phyloP scores from a whole-genome alignment of 2,329 filamentous ascomycete species.

The Trichothecium roseum region DNA sequence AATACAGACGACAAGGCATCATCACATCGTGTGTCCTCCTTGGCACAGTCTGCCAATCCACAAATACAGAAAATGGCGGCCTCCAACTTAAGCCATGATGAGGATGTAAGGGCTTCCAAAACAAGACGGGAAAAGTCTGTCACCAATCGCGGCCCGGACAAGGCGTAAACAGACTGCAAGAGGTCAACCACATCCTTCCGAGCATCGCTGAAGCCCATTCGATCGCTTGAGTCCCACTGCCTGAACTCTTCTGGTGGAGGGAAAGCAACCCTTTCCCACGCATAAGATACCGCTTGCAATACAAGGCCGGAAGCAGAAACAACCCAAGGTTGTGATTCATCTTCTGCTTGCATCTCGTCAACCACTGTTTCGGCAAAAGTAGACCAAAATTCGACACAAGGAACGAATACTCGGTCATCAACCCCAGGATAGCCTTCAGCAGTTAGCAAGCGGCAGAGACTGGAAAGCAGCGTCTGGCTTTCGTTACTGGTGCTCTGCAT shows the following conservation, averaged over 20 bases:
- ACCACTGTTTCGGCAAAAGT: constrained; percentile 61
- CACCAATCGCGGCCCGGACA: constrained; percentile 46
- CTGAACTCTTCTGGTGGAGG: constrained; percentile 46
- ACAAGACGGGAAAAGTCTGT: constrained; percentile 46
- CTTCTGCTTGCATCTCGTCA: constrained; percentile 44
- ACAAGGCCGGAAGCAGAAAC: constrained; percentile 46
- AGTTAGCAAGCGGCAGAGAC: constrained; percentile 54
- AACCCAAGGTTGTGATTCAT: constrained; percentile 43
- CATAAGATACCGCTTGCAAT: constrained; percentile 53
- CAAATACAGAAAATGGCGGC: constrained; percentile 54
- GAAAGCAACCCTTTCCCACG: constrained; percentile 60
- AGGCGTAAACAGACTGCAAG: constrained; percentile 58
- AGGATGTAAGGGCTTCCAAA: constrained; percentile 34
- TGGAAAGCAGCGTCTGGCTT: constrained; percentile 42
- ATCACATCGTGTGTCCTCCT: constrained; percentile 48
- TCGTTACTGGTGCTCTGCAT: constrained; percentile 41
- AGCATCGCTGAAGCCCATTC: constrained; percentile 58
- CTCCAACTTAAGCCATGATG: constrained; percentile 50
- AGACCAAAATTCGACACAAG: constrained; percentile 72
- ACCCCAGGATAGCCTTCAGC: constrained; percentile 56
- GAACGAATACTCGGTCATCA: constrained; percentile 66
- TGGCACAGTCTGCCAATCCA: constrained; percentile 54
- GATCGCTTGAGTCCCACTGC: constrained; percentile 61
- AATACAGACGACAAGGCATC: constrained; percentile 52
- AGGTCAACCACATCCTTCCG: constrained; percentile 73